A percentile compares a stretch with the other conserved stretches of the same genome.
These are phyloP conservation scores for Arachnomyces sp. DNA, from an alignment of 2,329 filamentous ascomycete genomes.

Conservation along the genomic window DNA sequence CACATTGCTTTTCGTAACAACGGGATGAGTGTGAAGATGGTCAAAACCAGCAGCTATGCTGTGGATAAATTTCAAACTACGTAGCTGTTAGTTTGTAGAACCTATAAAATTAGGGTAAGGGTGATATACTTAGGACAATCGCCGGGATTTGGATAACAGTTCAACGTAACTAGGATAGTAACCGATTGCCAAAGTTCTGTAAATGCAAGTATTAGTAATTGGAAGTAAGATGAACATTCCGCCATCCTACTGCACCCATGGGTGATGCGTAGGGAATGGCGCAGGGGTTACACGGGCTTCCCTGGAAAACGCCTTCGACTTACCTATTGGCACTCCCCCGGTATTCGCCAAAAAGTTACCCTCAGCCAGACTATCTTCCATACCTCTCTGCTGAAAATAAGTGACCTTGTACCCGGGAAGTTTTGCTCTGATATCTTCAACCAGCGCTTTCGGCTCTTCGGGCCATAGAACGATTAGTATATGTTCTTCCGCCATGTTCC, in stretches of 20 bases:
- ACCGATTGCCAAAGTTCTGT: conserved; percentile 33
- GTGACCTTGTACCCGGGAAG: conserved; percentile 41
- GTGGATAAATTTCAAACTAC: conserved; percentile 44
- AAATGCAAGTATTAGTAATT: conserved; percentile 1
- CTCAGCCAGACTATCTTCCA: conserved; percentile 9
- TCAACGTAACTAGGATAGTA: conserved; percentile 43
- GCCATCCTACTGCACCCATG: too few relatives aligned
- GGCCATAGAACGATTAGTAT: conserved; percentile 39
- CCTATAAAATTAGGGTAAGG: conserved; percentile 6
- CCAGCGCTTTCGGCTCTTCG: conserved; percentile 31
- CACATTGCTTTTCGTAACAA: conserved; percentile 44
- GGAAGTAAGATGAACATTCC: too few relatives aligned
- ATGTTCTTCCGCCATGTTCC: too few relatives aligned
- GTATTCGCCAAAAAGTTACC: too few relatives aligned
- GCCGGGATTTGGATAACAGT: conserved; percentile 28
- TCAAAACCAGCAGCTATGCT: conserved; percentile 52
- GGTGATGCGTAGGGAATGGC: too few relatives aligned
- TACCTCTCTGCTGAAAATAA: conserved; percentile 29
- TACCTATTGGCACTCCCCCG: conserved; percentile 10
- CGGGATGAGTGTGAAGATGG: conserved; percentile 43
- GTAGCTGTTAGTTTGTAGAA: conserved; percentile 6
- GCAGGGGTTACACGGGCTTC: too few relatives aligned
- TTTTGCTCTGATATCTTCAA: conserved; percentile 31
- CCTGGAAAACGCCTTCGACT: too few relatives aligned
- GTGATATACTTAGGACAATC: conserved; percentile 19